Evolutionary conservation across 257 asterid genomes (phyloP).

Genomic region (Solanum rostratum): DNA sequence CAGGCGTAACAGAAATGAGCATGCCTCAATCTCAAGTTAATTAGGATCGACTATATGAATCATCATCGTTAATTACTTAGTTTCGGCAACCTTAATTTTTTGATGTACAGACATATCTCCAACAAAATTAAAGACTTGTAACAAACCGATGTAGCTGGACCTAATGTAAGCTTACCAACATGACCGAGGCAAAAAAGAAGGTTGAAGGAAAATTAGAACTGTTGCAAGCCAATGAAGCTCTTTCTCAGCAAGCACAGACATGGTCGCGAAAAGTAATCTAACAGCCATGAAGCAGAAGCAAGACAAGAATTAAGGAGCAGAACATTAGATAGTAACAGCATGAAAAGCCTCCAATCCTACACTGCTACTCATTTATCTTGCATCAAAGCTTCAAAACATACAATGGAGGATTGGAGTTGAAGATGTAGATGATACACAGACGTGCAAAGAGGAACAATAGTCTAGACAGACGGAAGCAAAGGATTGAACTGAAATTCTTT

Average conservation of each 20-base stretch:
- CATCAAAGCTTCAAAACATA: background rate
- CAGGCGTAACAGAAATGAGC: background rate
- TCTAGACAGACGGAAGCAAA: background rate
- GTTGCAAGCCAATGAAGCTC: background rate
- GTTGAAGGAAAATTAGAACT: background rate
- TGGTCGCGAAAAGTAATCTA: background rate
- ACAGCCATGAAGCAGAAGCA: background rate
- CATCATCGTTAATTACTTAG: background rate
- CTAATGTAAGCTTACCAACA: background rate
- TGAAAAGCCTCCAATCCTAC: background rate
- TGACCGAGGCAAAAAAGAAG: background rate
- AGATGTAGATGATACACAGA: background rate
- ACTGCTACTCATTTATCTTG: background rate
- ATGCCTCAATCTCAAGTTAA: background rate
- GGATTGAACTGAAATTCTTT: background rate
- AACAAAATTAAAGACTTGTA: background rate
- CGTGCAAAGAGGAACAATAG: background rate
- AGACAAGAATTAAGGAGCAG: background rate
- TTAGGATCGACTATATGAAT: background rate
- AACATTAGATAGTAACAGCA: background rate
- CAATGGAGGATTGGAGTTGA: background rate
- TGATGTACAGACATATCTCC: background rate
- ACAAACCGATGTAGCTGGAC: background rate
- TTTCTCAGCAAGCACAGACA: background rate
- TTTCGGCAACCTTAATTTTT: background rate